Evolutionary conservation across 176 grass and related monocot species (phyloP), one percentile per base, ranked within the genome.

Genomic region (Phyllostachys edulis): DNA sequence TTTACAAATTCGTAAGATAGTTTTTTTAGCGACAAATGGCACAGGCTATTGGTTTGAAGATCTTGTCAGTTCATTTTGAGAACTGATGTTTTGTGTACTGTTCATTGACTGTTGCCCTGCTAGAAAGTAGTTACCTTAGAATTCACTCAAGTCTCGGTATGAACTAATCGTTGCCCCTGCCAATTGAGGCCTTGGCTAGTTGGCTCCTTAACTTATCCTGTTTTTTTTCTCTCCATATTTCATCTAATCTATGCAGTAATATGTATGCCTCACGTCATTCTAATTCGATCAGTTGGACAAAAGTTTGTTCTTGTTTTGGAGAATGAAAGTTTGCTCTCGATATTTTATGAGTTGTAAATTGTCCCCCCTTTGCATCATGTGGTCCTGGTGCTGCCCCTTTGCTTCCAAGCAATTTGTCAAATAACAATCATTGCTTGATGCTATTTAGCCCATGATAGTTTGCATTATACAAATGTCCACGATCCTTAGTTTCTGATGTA

Each of bases 371-470:
- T 47, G 39, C 18, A 73, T 7, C 80, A 72, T 73, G 40, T 34
- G 24, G 68, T 23, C 63, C 68, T 82, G 41, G 40, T 38, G 3
- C 77, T 39, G 45, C 5, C 44, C 32, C 7, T 61, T 83, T 29
- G 37, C 24, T 45, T 82, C 24, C 9, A 42, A 84, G 46, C 61
- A 75, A 52, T 17, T 44, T 76, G 24, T 67, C 12, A 84, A 39
- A 84, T 32, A 20, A 55, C 51, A 23, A 56, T 41, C 1, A 13
- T 32, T 55, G 8, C 17, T 68, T 45, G 36, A 73, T 84, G 26
- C 6, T 72, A 36, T 76, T 42, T 67, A 55, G 9, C 37, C n/a
- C 4, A 5, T 77, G 54, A 20, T 54, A 52, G 26, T 46, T 46
- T 65, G 62, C 42, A 45, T 5, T n/a, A 20, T 63, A 57, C 15